Conservation (phyloP, 495 filamentous ascomycete genomes). For the Tuber brumale region DNA sequence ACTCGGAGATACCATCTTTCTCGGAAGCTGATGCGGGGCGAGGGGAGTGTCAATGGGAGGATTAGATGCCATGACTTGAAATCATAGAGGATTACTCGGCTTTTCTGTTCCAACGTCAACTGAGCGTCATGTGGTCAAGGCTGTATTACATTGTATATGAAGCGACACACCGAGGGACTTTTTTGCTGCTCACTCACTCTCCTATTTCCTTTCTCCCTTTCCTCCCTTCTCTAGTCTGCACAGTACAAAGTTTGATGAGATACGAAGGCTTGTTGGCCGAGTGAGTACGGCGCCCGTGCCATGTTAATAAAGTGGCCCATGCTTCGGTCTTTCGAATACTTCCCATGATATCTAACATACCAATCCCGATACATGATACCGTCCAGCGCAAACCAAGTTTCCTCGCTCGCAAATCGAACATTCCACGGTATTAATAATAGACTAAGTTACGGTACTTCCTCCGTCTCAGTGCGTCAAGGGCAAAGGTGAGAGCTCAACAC, state of each 20-base stretch:
- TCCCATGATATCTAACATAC: background rate
- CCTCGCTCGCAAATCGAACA: too few relatives aligned
- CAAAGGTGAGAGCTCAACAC: background rate
- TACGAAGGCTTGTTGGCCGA: background rate
- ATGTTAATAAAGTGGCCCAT: background rate
- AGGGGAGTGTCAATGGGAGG: background rate
- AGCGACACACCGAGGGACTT: background rate
- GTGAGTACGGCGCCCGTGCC: background rate
- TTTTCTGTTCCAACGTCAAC: background rate
- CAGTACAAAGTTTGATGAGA: background rate
- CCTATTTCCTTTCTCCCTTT: background rate
- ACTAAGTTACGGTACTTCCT: background rate
- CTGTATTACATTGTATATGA: background rate
- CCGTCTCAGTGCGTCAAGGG: background rate
- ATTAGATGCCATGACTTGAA: background rate
- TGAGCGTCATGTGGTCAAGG: background rate
- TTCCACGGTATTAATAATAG: background rate
- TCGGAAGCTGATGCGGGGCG: background rate
- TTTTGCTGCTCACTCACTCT: background rate
- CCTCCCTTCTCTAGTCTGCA: background rate
- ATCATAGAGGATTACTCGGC: background rate
- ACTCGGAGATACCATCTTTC: background rate
- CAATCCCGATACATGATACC: background rate
- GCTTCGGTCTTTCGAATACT: background rate
- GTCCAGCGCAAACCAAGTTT: background rate